These are phyloP conservation scores for Colletotrichum plurivorum DNA, from an alignment of 2,329 filamentous ascomycete species.

Conservation along the genomic window DNA sequence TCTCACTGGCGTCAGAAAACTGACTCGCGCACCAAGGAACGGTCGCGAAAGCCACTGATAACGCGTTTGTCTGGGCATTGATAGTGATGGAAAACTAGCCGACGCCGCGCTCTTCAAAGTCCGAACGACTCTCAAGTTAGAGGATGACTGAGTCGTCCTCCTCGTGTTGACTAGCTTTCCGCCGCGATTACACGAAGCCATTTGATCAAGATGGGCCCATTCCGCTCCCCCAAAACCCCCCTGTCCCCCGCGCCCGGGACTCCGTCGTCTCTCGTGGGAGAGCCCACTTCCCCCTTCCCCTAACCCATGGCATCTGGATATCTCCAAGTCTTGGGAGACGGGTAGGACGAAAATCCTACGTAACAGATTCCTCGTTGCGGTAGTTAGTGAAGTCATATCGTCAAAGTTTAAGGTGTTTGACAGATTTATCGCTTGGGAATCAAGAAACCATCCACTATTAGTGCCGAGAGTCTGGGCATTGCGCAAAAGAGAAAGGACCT, in stretches of 20 bases:
- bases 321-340: not conserved
- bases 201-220: constrained; percentile 29
- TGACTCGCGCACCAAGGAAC: constrained; percentile 29
- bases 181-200: constrained; percentile 24
- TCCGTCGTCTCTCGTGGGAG: not conserved
- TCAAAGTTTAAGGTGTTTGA: not conserved
- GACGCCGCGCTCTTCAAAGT: too few species aligned
- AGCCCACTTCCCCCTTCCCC: constrained; percentile 12
- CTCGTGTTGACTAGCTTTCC: too few species aligned
- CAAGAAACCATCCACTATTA: not conserved
- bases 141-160: not conserved
- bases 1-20: constrained; percentile 16
- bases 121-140: too few species aligned
- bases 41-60: constrained; percentile 28
- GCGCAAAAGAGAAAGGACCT: not conserved
- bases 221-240: constrained; percentile 2
- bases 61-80: constrained; percentile 5
- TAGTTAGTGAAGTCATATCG: not conserved
- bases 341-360: not conserved
- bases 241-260: not conserved
- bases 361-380: not conserved
- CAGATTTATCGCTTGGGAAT: not conserved
- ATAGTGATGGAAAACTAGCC: too few species aligned
- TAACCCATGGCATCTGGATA: constrained; percentile 6
- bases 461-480: constrained; percentile 19